Base-by-base conservation (phyloP, 1,139 yeast genomes). In the Suhomyces yuchorum region DNA sequence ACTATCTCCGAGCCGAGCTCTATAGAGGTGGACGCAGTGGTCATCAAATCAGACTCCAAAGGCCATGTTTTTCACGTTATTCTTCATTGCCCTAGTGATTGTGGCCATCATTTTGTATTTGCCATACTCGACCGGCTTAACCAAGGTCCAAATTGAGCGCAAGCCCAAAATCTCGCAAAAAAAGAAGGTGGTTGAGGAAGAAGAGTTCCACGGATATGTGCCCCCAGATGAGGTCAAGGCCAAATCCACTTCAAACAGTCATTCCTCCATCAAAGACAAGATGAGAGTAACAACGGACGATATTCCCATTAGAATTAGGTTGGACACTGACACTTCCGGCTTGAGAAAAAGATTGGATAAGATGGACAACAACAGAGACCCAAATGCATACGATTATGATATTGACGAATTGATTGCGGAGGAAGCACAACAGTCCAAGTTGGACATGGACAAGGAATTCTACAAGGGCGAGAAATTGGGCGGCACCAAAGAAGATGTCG, bases 321-420 rank as follows among this genome's bases (percentile, higher is more conserved):
- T 75, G 50, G 58, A 50, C 3, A 40, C 37, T 23, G 52, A 49
- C 4, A 44, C 42, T 4, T 40, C 49, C 9, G 53, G 46, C n/a
- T 51, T 49, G 44, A 38, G 54, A 45, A 51, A 43, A 44, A 51
- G 55, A 49, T 52, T 49, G 42, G 61, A 52, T 22, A 54, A 51
- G 44, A 47, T 57, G 36, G 59, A 56, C 18, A 50, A 53, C 42
- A 60, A 62, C 53, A 46, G 53, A 15, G 65, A 71, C 51, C 76
- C 77, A 4, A 64, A 69, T 57, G 57, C 53, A 24, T 73, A 63
- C 56, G 78, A 73, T 53, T 73, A 88, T 57, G 84, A 82, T 46
- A 71, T 90, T 50, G 92, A 91, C 61, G 65, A 62, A 43, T 60
- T 63, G 58, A 60, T 62, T 32, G 44, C 50, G 14, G 67, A 63